Base-by-base conservation (phyloP, 768 basidiomycete species). In the Lactarius tabidus region DNA sequence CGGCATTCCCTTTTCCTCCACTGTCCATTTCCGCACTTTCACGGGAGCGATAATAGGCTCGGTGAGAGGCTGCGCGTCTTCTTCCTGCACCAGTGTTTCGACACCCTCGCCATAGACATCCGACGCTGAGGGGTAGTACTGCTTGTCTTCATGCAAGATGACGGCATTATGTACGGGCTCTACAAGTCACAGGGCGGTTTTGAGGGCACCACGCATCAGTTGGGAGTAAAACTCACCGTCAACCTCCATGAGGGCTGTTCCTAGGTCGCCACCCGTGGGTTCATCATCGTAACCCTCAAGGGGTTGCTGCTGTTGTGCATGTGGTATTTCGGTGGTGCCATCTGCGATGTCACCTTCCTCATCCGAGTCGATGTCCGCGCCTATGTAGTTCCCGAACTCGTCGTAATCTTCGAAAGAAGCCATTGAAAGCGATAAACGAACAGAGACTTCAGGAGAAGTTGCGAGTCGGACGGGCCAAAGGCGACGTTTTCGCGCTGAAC, bases 301-400 rank as follows among this genome's bases (percentile, higher is more conserved):
- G 33, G 89, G 85, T 67, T 74, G 79, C 23, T 73, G 75, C 36
- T 74, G 73, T 18, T 74, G 71, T 3, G 71, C 75, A 62, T 76
- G 77, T 23, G 74, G 76, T 67, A 66, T 70, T 36, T 83, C 84
- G 62, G 81, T 78, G 41, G 73, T 65, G 12, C 82, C 77, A 71
- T 83, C 85, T 67, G 80, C 80, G 57, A 81, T 71, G 62, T 84
- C 85, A 63, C 84, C 88, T 69, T 74, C 85, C 58, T 91, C 89
- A 72, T 96, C 95, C 38, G 94, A 96, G 71, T 91, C 93, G 56
- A 96, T 79, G 80, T 96, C 95, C 29, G 87, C 93, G 66, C 95
- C 95, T 74, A 98, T 95, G 77, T 98, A 97, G 82, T 97, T 98
- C 70, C 95, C 95, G 73, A 96, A 96, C 79, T 98, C 91, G 72